Conservation (phyloP, 768 basidiomycete genomes). For the Panus rudis region DNA sequence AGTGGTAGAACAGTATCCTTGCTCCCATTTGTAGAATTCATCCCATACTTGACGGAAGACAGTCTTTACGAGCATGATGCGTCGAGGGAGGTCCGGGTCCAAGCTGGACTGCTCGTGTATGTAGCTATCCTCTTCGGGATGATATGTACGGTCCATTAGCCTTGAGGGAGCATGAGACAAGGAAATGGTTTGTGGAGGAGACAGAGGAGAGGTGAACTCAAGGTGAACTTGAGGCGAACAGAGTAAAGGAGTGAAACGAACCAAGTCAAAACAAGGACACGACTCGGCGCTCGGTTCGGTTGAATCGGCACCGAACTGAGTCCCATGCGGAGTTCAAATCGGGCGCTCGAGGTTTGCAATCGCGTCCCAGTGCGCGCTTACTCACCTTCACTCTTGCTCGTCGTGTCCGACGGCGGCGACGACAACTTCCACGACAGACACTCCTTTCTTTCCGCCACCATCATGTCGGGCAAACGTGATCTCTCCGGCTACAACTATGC, state of each 20-base stretch:
- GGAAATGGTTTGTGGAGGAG: not conserved
- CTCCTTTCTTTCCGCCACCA: conserved; percentile 7
- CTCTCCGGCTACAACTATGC: conserved; percentile 93
- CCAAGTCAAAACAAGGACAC: not conserved
- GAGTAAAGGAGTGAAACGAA: not conserved
- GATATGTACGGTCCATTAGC: not conserved
- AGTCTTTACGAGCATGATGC: conserved; percentile 44
- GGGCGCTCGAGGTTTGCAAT: not conserved
- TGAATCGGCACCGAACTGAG: not conserved
- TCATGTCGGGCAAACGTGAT: conserved; percentile 61
- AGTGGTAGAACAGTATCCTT: conserved; percentile 3
- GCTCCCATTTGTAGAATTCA: conserved; percentile 19
- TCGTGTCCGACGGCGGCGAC: conserved; percentile 4
- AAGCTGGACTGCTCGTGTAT: conserved; percentile 33
- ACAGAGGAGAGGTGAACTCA: not conserved
- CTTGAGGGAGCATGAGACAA: not conserved
- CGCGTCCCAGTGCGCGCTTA: not conserved
- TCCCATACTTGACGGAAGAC: conserved; percentile 10
- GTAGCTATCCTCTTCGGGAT: too few relatives aligned
- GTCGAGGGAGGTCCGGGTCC: conserved; percentile 40
- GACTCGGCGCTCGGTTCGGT: not conserved
- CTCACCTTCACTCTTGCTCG: not conserved
- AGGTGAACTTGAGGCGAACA: not conserved
- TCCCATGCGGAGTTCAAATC: not conserved
- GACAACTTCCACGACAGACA: conserved; percentile 1